Evolutionary conservation across 1,284 basidiomycete species (phyloP).

Genomic region (Cryptococcus wingfieldii): DNA sequence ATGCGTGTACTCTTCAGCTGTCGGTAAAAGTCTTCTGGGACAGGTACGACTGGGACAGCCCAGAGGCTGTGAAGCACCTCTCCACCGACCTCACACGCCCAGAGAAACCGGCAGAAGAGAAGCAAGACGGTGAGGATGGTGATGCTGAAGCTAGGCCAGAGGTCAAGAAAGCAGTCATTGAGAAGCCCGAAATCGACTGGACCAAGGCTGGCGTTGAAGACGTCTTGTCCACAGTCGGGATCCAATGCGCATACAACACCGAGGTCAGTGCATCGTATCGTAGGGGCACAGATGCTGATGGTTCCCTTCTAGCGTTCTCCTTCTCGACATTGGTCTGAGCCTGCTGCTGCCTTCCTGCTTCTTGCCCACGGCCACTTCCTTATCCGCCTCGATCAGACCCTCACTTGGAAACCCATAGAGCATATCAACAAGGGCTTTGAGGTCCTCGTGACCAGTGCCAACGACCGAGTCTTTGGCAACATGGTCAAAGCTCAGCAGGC

Average conservation of each 20-base stretch:
- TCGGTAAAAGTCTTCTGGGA: conserved; percentile 30
- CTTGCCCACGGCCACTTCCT: conserved; percentile 73
- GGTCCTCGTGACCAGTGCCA: conserved; percentile 21
- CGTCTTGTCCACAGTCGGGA: conserved; percentile 28
- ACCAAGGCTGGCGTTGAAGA: conserved; percentile 34
- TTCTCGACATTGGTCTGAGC: conserved; percentile 13
- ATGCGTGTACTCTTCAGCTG: conserved; percentile 11
- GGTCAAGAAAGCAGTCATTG: background rate
- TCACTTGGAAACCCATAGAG: conserved; percentile 28
- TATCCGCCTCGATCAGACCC: conserved; percentile 48
- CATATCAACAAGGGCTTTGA: conserved; percentile 26
- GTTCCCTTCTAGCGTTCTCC: conserved; percentile 22
- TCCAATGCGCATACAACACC: conserved; percentile 35
- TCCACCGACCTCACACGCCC: conserved; percentile 7
- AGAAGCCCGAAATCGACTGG: conserved; percentile 18
- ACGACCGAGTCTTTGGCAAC: conserved; percentile 41
- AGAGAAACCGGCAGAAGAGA: conserved; percentile 1
- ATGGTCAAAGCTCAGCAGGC: conserved; percentile 62
- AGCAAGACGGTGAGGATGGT: background rate
- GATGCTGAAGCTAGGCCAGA: background rate
- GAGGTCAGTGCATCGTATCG: conserved; percentile 16
- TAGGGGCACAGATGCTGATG: background rate
- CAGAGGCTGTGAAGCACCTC: conserved; percentile 22
- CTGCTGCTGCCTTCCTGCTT: conserved; percentile 36
- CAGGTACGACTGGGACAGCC: conserved; percentile 30